Conservation (phyloP, 2,329 filamentous ascomycete genomes). For the Trichoderma koningiopsis region DNA sequence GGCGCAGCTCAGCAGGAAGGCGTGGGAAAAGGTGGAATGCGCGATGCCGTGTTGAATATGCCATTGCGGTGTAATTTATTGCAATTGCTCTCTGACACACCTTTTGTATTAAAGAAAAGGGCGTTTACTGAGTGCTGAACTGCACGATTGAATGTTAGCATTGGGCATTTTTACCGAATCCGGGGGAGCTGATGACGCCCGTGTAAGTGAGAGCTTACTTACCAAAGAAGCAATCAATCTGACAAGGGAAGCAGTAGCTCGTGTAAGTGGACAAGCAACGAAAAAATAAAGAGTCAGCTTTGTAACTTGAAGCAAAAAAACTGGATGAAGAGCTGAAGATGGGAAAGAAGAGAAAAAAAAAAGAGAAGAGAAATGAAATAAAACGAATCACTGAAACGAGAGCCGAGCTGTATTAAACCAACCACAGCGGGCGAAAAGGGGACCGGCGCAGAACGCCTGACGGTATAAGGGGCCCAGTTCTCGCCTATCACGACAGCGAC, state of each 20-base stretch:
- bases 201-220: background rate
- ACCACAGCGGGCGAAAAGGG: background rate
- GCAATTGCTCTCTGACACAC: background rate
- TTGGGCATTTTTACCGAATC: background rate
- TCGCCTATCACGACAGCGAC: background rate
- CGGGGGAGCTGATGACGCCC: background rate
- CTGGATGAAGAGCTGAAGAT: background rate
- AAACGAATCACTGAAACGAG: background rate
- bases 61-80: background rate
- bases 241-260: background rate
- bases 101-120: background rate
- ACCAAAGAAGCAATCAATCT: background rate
- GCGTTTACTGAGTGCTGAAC: background rate
- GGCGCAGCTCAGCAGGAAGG: background rate
- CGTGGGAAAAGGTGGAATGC: background rate
- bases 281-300: background rate
- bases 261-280: background rate
- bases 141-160: background rate
- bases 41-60: background rate
- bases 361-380: background rate
- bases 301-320: background rate
- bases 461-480: background rate
- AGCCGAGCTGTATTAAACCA: background rate
- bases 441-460: background rate
- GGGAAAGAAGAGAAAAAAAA: background rate